Evolutionary conservation across 192 early-diverging fungal species (phyloP).

Genomic region (Linnemannia zychae): DNA sequence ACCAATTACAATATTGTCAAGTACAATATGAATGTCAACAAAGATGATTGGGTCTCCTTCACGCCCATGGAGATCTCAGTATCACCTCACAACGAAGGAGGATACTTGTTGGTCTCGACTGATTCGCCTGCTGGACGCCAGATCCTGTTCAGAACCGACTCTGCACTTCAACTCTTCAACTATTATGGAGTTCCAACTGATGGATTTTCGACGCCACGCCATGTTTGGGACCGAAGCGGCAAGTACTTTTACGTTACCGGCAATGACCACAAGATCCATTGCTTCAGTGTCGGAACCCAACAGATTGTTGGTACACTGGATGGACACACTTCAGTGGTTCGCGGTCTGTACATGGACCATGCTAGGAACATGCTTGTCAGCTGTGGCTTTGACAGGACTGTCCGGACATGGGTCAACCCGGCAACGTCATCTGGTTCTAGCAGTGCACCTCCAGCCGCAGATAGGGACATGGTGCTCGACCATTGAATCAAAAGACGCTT

Average conservation of each 20-base stretch:
- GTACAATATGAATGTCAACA: slow-evolving; percentile 83
- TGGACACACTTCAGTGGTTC: slow-evolving; percentile 71
- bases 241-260: slow-evolving; percentile 75
- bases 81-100: slow-evolving; percentile 65
- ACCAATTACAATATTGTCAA: slow-evolving; percentile 40
- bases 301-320: slow-evolving; percentile 60
- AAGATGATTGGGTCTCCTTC: slow-evolving; percentile 88
- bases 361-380: slow-evolving; percentile 62
- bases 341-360: slow-evolving; percentile 65
- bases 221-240: slow-evolving; percentile 71
- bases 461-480: slow-evolving; percentile 11
- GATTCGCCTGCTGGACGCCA: slow-evolving; percentile 76
- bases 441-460: neutral
- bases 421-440: neutral
- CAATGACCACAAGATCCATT: slow-evolving; percentile 68
- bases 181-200: slow-evolving; percentile 74
- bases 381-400: slow-evolving; percentile 72
- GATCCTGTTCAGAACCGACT: slow-evolving; percentile 69
- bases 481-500: too few relatives aligned
- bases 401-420: slow-evolving; percentile 62
- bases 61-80: slow-evolving; percentile 77
- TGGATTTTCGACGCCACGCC: slow-evolving; percentile 75
- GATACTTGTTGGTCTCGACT: slow-evolving; percentile 74
- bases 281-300: slow-evolving; percentile 65
- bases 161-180: slow-evolving; percentile 67